Percentiles rank a stretch among this genome's conserved stretches.
Evolutionary conservation across 2,329 filamentous ascomycete species (phyloP).

Genomic region (Penicillium concentricum): DNA sequence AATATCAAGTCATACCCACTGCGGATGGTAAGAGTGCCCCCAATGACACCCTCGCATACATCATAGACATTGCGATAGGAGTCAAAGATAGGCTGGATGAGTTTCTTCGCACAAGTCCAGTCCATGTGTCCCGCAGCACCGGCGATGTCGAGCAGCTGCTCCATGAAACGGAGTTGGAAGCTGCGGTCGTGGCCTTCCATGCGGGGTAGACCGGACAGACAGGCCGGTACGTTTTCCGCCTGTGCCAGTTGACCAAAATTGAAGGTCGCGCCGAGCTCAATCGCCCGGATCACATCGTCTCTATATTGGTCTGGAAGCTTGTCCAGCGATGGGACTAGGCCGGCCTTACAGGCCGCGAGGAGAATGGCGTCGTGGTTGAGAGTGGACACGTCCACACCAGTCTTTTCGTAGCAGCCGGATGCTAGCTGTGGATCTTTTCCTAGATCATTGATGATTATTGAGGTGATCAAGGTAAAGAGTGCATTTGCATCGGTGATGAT

Average conservation of each 20-base stretch:
- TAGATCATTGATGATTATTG: slow-evolving; percentile 15
- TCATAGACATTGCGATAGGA: slow-evolving; percentile 16
- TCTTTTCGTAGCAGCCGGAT: slow-evolving; percentile 8
- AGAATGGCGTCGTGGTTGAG: slow-evolving; percentile 17
- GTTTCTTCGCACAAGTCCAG: slow-evolving; percentile 15
- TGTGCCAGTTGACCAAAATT: slow-evolving; percentile 19
- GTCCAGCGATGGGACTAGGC: slow-evolving; percentile 8
- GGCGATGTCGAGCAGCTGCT: slow-evolving; percentile 15
- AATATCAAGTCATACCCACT: slow-evolving; percentile 16
- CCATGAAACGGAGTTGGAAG: slow-evolving; percentile 18
- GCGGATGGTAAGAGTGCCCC: slow-evolving; percentile 5
- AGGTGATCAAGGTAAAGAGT: slow-evolving; percentile 13
- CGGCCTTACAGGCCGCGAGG: slow-evolving; percentile 8
- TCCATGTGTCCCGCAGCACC: slow-evolving; percentile 18
- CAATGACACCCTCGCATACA: slow-evolving; percentile 16
- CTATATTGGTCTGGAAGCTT: slow-evolving; percentile 1
- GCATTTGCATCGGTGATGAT: slow-evolving; percentile 4
- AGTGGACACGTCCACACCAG: slow-evolving; percentile 10
- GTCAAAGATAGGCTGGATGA: slow-evolving; percentile 15
- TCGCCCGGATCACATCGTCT: slow-evolving; percentile 6
- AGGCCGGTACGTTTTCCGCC: slow-evolving; percentile 14
- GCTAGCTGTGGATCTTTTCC: slow-evolving; percentile 17
- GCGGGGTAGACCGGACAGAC: slow-evolving; percentile 5
- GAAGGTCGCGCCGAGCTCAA: slow-evolving; percentile 13
- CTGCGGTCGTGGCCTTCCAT: slow-evolving; percentile 5